Conservation (phyloP, 2,329 filamentous ascomycete genomes). For the Claviceps pazoutovae region DNA sequence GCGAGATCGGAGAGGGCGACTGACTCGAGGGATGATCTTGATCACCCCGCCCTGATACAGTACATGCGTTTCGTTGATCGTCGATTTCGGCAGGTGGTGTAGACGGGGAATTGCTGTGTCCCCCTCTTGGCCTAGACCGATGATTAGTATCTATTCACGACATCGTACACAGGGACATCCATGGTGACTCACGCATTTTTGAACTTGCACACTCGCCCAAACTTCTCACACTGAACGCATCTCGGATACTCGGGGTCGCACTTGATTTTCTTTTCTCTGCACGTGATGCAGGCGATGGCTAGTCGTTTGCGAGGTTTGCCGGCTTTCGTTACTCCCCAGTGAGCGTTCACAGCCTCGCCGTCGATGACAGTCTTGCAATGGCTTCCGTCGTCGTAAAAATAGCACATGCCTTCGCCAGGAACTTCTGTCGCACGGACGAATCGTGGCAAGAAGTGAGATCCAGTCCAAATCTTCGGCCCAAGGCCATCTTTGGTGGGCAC, state of each 20-base stretch:
- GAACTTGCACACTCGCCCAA: slow-evolving; percentile 71
- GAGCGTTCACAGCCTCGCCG: slow-evolving; percentile 74
- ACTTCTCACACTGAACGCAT: slow-evolving; percentile 86
- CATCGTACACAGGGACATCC: neutral
- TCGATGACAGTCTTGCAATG: slow-evolving; percentile 75
- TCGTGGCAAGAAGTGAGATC: slow-evolving; percentile 51
- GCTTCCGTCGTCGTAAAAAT: slow-evolving; percentile 74
- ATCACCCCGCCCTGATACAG: slow-evolving; percentile 15
- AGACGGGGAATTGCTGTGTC: slow-evolving; percentile 42
- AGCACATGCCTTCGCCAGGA: slow-evolving; percentile 67
- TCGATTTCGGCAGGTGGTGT: slow-evolving; percentile 38
- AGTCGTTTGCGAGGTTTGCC: slow-evolving; percentile 84
- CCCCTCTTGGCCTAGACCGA: slow-evolving; percentile 36
- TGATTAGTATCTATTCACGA: slow-evolving; percentile 2
- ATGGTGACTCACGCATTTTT: slow-evolving; percentile 67
- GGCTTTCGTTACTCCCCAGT: slow-evolving; percentile 88
- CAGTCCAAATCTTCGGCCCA: slow-evolving; percentile 56
- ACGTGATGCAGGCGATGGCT: slow-evolving; percentile 85
- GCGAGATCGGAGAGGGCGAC: slow-evolving; percentile 35
- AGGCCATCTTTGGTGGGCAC: slow-evolving; percentile 42
- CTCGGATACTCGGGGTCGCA: slow-evolving; percentile 80
- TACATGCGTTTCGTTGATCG: slow-evolving; percentile 20
- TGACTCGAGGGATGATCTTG: slow-evolving; percentile 26
- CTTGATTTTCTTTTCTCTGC: slow-evolving; percentile 94
- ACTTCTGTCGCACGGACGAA: slow-evolving; percentile 53